These are phyloP conservation scores for Amoebophrya sp. DNA, from an alignment of 169 alveolate genomes.

Conservation along the genomic window DNA sequence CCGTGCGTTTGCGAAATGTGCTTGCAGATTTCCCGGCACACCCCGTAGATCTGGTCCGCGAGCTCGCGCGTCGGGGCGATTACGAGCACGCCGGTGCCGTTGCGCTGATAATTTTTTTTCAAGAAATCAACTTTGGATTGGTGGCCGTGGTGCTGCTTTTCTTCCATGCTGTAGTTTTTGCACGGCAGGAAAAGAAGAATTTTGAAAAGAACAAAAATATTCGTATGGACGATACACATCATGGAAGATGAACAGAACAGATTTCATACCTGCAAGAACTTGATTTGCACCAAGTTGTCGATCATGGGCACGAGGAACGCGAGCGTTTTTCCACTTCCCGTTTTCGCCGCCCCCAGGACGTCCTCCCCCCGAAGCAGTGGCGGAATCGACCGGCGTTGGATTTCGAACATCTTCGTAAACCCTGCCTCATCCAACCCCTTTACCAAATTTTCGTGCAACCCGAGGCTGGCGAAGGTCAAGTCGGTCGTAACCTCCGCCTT, in stretches of 20 bases:
- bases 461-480: background rate
- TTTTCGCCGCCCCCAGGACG: conserved; percentile 94
- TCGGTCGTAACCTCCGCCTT: background rate
- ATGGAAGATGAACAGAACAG: no score
- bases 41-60: conserved; percentile 93
- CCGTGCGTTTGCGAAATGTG: conserved; percentile 93
- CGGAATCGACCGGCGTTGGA: conserved; percentile 95
- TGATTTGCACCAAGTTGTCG: conserved; percentile 85
- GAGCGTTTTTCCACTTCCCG: conserved; percentile 93
- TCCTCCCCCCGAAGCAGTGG: conserved; percentile 93
- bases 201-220: no score
- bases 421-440: conserved; percentile 39
- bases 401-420: conserved; percentile 85
- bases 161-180: no score
- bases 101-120: conserved; percentile 88
- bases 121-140: no score
- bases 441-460: background rate
- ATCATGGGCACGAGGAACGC: conserved; percentile 97
- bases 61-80: conserved; percentile 98
- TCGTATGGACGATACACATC: no score
- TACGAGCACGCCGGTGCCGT: conserved; percentile 73
- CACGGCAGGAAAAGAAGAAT: no score
- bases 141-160: no score
- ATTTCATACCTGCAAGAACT: conserved; percentile 67
- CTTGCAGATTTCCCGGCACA: conserved; percentile 83